A percentile compares a stretch with the other conserved stretches of the same genome.
phyloP scores from a whole-genome alignment of 345 rosid species.

The Kernera saxatilis region DNA sequence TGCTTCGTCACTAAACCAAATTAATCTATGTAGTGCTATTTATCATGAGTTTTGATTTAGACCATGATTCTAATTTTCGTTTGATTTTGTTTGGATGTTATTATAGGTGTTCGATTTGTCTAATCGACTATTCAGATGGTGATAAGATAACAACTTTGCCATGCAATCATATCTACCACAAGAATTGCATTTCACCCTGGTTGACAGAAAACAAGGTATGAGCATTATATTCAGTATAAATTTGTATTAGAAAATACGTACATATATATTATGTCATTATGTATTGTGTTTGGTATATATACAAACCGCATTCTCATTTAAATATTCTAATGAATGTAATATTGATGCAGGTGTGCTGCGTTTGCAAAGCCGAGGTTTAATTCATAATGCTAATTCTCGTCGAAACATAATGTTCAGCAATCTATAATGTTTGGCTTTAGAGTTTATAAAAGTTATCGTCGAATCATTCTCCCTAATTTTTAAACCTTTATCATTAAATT shows the following conservation, averaged over 20 bases:
- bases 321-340: background rate
- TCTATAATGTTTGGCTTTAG: background rate
- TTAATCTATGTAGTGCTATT: background rate
- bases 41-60: background rate
- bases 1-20: background rate
- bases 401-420: background rate
- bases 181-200: constrained; percentile 25
- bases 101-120: constrained; percentile 26
- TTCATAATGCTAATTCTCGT: background rate
- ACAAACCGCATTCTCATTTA: background rate
- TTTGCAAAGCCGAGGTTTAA: constrained; percentile 24
- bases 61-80: background rate
- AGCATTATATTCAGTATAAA: background rate
- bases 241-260: background rate
- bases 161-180: constrained; percentile 26
- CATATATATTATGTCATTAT: background rate
- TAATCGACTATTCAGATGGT: background rate
- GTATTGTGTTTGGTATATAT: background rate
- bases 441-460: background rate
- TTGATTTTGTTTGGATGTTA: background rate
- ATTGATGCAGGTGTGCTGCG: constrained; percentile 6
- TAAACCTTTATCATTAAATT: background rate
- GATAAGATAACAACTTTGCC: constrained; percentile 12
- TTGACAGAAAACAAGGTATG: background rate
- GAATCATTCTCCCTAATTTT: background rate